Evolutionary conservation across 495 filamentous ascomycete genomes (phyloP).

Genomic region (Xylaria grammica): DNA sequence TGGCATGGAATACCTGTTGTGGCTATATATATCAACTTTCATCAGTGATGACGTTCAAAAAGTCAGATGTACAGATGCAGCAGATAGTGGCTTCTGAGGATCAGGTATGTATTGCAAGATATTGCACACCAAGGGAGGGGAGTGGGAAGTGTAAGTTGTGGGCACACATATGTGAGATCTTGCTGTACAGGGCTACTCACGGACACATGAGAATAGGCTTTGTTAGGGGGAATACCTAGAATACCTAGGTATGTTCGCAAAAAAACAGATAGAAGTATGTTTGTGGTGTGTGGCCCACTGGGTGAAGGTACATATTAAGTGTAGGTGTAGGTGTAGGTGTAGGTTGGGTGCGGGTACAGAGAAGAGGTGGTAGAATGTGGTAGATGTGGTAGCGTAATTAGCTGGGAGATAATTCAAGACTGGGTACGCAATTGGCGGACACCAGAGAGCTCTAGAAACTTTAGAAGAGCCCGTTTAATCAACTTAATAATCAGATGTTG

Average conservation of each 20-base stretch:
- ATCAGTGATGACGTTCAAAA: conserved; percentile 14
- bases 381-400: not conserved
- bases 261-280: not conserved
- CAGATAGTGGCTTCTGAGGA: not conserved
- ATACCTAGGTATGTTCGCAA: too few relatives aligned
- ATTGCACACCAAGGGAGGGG: not conserved
- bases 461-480: not conserved
- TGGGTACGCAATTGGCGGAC: not conserved
- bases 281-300: not conserved
- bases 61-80: not conserved
- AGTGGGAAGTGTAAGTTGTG: not conserved
- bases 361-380: not conserved
- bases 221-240: too few relatives aligned
- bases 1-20: conserved; percentile 91
- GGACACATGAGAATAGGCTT: too few relatives aligned
- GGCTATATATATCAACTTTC: conserved; percentile 48
- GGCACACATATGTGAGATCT: too few relatives aligned
- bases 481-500: not conserved
- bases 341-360: too few relatives aligned
- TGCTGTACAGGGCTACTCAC: too few relatives aligned
- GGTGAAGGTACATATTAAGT: not conserved
- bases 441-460: not conserved
- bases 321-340: conserved; percentile 3
- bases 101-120: not conserved
- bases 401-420: too few relatives aligned